Evolutionary conservation across 2,329 filamentous ascomycete species (phyloP).

Genomic region (Dactylellina parvicollis): DNA sequence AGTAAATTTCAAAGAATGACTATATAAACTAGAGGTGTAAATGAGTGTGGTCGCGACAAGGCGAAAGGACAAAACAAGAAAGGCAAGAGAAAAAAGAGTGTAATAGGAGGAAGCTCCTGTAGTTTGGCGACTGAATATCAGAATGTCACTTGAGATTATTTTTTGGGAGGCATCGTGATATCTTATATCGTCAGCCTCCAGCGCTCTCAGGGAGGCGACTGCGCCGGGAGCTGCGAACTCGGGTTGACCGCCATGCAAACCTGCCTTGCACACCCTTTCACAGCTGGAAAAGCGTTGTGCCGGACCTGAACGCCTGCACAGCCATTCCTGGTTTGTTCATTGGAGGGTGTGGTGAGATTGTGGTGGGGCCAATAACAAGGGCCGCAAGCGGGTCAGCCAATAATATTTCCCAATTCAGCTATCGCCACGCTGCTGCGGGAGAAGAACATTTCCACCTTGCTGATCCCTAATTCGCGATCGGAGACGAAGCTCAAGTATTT

Average conservation of each 20-base stretch:
- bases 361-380: conserved; percentile 32
- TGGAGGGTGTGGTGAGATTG: conserved; percentile 48
- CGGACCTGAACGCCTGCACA: conserved; percentile 32
- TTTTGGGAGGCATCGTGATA: conserved; percentile 28
- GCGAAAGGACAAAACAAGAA: conserved; percentile 39
- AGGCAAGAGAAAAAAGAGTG: conserved; percentile 39
- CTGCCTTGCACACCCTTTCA: conserved; percentile 25
- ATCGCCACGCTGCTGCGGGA: conserved; percentile 34
- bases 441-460: conserved; percentile 20
- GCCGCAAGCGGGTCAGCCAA: conserved; percentile 32
- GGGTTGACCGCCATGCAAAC: conserved; percentile 33
- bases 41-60: conserved; percentile 48
- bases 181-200: conserved; percentile 37
- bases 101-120: conserved; percentile 39
- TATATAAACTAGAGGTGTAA: conserved; percentile 11
- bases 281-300: conserved; percentile 44
- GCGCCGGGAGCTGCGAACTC: conserved; percentile 11
- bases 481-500: conserved; percentile 36
- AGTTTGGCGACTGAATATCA: conserved; percentile 16
- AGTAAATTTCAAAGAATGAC: conserved; percentile 28
- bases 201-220: conserved; percentile 9
- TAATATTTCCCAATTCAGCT: conserved; percentile 8
- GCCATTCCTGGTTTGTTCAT: conserved; percentile 24
- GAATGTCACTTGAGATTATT: neutral
- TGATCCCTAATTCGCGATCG: conserved; percentile 45